Conservation (phyloP, 192 early-diverging fungal species). For the Phlyctochytrium arcticum region DNA sequence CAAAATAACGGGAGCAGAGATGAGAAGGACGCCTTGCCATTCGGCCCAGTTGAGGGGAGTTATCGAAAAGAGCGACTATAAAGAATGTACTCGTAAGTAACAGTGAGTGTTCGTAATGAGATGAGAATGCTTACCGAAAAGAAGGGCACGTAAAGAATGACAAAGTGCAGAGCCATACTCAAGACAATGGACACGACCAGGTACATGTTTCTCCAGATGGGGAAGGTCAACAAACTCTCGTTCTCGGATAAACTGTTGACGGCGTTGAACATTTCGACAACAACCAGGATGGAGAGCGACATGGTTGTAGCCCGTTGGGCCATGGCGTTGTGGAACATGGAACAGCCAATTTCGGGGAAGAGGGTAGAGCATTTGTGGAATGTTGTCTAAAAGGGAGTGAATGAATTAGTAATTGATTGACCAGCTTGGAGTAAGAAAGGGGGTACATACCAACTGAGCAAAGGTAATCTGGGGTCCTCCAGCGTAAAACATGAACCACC, state of each 20-base stretch:
- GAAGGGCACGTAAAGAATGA: slow-evolving; percentile 97
- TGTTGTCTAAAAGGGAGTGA: slow-evolving; percentile 56
- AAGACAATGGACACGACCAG: slow-evolving; percentile 78
- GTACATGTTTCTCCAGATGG: slow-evolving; percentile 88
- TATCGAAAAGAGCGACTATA: slow-evolving; percentile 75
- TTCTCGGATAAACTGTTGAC: slow-evolving; percentile 96
- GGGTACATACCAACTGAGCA: slow-evolving; percentile 68
- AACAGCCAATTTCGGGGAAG: slow-evolving; percentile 91
- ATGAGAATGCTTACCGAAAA: slow-evolving; percentile 54
- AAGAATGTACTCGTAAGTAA: not conserved
- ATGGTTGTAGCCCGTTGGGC: slow-evolving; percentile 89
- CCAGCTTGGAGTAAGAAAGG: slow-evolving; percentile 9
- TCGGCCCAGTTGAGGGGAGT: slow-evolving; percentile 79
- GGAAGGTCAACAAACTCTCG: slow-evolving; percentile 84
- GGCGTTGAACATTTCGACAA: slow-evolving; percentile 99
- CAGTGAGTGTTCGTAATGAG: not conserved
- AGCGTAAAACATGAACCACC: slow-evolving; percentile 96
- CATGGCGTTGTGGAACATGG: slow-evolving; percentile 78
- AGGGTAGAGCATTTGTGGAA: slow-evolving; percentile 86
- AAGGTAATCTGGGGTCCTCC: slow-evolving; percentile 86
- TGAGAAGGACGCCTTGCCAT: slow-evolving; percentile 87
- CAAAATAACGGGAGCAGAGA: slow-evolving; percentile 86
- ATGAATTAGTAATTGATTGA: slow-evolving; percentile 1
- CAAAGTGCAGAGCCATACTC: slow-evolving; percentile 91
- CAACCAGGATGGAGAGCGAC: slow-evolving; percentile 90